Evolutionary conservation across 192 early-diverging fungal species (phyloP).

Genomic region (Backusella tarrabulga): DNA sequence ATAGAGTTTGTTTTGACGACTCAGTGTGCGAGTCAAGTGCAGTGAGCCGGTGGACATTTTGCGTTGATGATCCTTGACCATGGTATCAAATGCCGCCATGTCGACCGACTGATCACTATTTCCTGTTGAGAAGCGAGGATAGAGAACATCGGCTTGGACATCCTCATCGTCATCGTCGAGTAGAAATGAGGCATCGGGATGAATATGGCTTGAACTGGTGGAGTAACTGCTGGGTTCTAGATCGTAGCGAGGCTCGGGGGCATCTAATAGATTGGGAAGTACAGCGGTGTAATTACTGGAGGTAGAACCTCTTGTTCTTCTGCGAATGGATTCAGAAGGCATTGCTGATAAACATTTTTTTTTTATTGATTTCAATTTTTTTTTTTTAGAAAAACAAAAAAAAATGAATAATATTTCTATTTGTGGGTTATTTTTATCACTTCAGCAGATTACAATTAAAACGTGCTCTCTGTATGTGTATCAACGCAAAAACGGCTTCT

Average conservation of each 20-base stretch:
- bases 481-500: too few species aligned
- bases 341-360: not conserved
- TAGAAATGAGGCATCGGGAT: not conserved
- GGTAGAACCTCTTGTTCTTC: constrained; percentile 4
- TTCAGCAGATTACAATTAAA: not conserved
- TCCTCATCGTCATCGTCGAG: not conserved
- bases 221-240: not conserved
- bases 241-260: not conserved
- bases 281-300: not conserved
- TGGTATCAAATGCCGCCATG: constrained; percentile 3
- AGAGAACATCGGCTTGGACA: constrained; percentile 8
- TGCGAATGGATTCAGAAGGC: constrained; percentile 4
- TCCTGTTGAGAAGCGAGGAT: not conserved
- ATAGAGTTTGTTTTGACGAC: not conserved
- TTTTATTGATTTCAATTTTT: not conserved
- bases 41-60: not conserved
- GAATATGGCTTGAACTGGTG: not conserved
- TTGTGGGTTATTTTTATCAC: not conserved
- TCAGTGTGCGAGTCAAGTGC: not conserved
- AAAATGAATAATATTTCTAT: not conserved
- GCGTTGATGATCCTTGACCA: constrained; percentile 7
- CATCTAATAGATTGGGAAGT: not conserved
- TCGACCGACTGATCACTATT: not conserved
- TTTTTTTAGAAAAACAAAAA: not conserved
- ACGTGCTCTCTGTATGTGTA: too few species aligned